These are phyloP conservation scores for Aspergillus sclerotialis DNA, from an alignment of 2,329 filamentous ascomycete species.

Conservation along the genomic window DNA sequence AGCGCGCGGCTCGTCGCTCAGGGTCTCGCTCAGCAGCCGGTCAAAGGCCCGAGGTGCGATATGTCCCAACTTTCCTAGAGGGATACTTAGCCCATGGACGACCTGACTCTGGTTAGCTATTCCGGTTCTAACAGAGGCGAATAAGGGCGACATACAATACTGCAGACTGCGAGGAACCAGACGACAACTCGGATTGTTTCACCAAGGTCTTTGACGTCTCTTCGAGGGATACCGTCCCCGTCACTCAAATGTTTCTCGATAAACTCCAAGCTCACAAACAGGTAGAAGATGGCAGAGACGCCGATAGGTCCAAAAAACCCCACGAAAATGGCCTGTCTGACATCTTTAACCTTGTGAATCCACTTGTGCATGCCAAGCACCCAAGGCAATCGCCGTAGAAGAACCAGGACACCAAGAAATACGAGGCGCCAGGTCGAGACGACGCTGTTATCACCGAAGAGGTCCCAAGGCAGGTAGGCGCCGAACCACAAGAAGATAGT, in stretches of 20 bases:
- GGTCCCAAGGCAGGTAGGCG: slow-evolving; percentile 16
- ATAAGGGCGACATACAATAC: slow-evolving; percentile 25
- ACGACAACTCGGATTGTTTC: slow-evolving; percentile 6
- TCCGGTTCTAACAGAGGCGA: neutral
- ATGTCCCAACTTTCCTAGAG: neutral
- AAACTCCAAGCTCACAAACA: slow-evolving; percentile 4
- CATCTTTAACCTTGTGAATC: slow-evolving; percentile 9
- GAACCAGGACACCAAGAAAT: slow-evolving; percentile 11
- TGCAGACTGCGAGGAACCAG: slow-evolving; percentile 30
- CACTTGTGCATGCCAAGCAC: slow-evolving; percentile 11
- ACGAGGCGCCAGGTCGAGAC: slow-evolving; percentile 8
- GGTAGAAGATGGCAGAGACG: slow-evolving; percentile 20
- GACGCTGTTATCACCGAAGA: slow-evolving; percentile 5
- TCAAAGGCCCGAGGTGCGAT: neutral
- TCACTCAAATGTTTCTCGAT: neutral
- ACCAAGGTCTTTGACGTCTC: slow-evolving; percentile 1
- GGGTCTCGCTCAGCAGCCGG: neutral
- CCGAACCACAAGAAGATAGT: slow-evolving; percentile 20
- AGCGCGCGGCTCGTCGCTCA: neutral
- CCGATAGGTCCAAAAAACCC: slow-evolving; percentile 24
- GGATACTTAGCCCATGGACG: neutral
- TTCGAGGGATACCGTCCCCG: neutral
- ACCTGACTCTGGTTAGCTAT: neutral
- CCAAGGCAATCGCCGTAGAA: slow-evolving; percentile 14
- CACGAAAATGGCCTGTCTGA: slow-evolving; percentile 16